Conservation (phyloP, 139 green algal species). For the Chlamydomonas sphaeroides region DNA sequence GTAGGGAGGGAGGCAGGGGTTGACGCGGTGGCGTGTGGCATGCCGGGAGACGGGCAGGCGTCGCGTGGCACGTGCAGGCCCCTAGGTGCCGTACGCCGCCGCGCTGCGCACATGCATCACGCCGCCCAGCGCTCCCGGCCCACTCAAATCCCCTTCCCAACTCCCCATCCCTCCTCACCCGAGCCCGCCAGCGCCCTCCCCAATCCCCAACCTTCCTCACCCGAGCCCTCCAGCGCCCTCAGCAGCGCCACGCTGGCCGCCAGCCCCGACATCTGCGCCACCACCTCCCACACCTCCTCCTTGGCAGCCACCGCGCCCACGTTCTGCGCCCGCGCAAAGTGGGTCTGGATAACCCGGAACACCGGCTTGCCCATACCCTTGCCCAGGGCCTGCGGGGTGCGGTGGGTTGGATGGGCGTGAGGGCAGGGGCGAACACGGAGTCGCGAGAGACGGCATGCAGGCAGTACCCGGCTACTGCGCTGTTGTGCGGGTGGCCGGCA, state of each 20-base stretch:
- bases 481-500: too few species aligned
- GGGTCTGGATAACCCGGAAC: conserved; percentile 88
- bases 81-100: too few species aligned
- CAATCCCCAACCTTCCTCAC: neutral
- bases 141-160: neutral
- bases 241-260: conserved; percentile 73
- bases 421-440: too few species aligned
- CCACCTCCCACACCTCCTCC: conserved; percentile 76
- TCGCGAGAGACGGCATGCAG: too few species aligned
- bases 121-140: too few species aligned
- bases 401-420: too few species aligned
- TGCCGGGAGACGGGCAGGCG: too few species aligned
- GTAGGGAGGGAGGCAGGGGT: too few species aligned
- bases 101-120: too few species aligned
- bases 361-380: conserved; percentile 84
- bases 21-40: too few species aligned
- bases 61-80: too few species aligned
- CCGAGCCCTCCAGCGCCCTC: conserved; percentile 48
- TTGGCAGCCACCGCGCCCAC: conserved; percentile 90
- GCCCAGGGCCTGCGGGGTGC: conserved; percentile 55
- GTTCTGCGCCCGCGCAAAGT: conserved; percentile 82
- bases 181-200: neutral
- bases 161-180: neutral
- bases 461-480: too few species aligned
- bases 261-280: conserved; percentile 73